These are phyloP conservation scores for Pterocarpus macrocarpus DNA, from an alignment of 306 rosid genomes.

Conservation along the genomic window DNA sequence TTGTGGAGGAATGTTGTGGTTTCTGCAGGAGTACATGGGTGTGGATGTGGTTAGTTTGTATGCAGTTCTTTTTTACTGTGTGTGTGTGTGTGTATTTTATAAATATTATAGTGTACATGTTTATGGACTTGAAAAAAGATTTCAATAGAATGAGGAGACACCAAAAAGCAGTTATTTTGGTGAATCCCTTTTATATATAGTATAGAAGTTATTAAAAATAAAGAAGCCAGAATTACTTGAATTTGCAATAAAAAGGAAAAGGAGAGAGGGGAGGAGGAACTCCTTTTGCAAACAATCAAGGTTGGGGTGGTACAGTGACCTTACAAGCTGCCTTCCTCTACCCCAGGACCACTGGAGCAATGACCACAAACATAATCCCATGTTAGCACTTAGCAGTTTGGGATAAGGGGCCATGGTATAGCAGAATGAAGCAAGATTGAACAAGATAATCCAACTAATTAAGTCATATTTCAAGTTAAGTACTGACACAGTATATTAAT, in stretches of 20 bases:
- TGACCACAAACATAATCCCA: conserved; percentile 14
- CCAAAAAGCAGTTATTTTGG: too few species aligned
- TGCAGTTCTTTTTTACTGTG: too few species aligned
- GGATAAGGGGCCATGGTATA: not conserved
- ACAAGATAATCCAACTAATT: not conserved
- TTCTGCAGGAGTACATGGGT: too few species aligned
- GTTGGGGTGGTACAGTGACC: not conserved
- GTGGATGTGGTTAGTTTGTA: too few species aligned
- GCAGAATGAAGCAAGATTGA: too few species aligned
- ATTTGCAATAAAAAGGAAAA: conserved; percentile 1
- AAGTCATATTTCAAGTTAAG: conserved; percentile 2
- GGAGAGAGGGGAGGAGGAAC: not conserved
- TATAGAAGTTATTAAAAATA: too few species aligned
- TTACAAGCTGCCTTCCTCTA: conserved; percentile 4
- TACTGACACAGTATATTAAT: not conserved
- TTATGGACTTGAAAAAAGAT: too few species aligned
- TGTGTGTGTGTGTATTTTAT: too few species aligned
- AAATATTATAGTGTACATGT: too few species aligned
- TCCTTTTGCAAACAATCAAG: conserved; percentile 3
- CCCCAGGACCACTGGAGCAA: conserved; percentile 10
- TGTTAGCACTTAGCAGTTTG: not conserved
- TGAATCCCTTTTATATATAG: too few species aligned
- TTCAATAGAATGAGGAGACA: too few species aligned
- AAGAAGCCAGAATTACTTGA: not conserved
- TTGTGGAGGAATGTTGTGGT: too few species aligned